phyloP scores from a whole-genome alignment of 2,329 filamentous ascomycete genomes.

The Phaeoacremonium minimum region DNA sequence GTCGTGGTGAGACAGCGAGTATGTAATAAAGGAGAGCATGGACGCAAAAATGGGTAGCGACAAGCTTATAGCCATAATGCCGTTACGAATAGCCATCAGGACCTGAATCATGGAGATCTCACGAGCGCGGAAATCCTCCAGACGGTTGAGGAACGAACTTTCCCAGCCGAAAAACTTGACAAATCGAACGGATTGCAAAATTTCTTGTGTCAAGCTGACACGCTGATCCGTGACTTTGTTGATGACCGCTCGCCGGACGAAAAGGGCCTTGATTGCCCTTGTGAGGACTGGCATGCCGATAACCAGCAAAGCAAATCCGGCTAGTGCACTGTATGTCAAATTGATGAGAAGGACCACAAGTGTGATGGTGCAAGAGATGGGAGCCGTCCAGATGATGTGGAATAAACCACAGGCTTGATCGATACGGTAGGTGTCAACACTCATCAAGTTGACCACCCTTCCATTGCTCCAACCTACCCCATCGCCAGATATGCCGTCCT shows the following conservation, averaged over 20 bases:
- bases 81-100: slow-evolving; percentile 77
- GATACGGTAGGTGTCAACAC: slow-evolving; percentile 88
- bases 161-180: slow-evolving; percentile 99
- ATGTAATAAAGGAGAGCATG: slow-evolving; percentile 91
- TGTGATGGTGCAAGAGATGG: slow-evolving; percentile 73
- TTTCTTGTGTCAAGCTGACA: slow-evolving; percentile 88
- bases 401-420: slow-evolving; percentile 86
- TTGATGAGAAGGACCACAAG: slow-evolving; percentile 80
- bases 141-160: slow-evolving; percentile 72
- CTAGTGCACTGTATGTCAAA: slow-evolving; percentile 81
- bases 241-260: slow-evolving; percentile 71
- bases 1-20: slow-evolving; percentile 59
- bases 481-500: slow-evolving; percentile 56
- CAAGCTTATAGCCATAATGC: slow-evolving; percentile 78
- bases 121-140: slow-evolving; percentile 66
- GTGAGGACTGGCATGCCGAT: slow-evolving; percentile 75
- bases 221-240: slow-evolving; percentile 94
- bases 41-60: slow-evolving; percentile 90
- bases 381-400: slow-evolving; percentile 87
- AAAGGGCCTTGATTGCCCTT: slow-evolving; percentile 70
- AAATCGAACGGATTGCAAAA: slow-evolving; percentile 84
- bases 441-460: slow-evolving; percentile 89
- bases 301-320: slow-evolving; percentile 80
- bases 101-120: slow-evolving; percentile 85
- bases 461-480: slow-evolving; percentile 89